phyloP scores from a whole-genome alignment of 176 grass and related monocot genomes.

The Raddia guianensis region DNA sequence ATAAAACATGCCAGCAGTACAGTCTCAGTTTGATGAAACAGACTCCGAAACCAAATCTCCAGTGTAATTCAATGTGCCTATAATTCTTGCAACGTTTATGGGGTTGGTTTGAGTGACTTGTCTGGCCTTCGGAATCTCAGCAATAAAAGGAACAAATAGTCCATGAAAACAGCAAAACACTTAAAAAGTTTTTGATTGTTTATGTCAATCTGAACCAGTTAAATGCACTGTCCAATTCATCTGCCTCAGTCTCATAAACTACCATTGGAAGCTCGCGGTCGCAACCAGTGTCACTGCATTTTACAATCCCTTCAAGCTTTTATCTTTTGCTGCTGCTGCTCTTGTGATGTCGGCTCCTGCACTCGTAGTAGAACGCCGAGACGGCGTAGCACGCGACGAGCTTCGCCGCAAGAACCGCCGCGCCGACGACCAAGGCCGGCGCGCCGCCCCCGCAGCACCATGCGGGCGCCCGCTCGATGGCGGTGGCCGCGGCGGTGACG shows the following conservation, averaged over 20 bases:
- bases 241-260: neutral
- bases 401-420: constrained; percentile 19
- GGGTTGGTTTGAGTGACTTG: neutral
- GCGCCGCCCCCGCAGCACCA: constrained; percentile 18
- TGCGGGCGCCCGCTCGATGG: constrained; percentile 22
- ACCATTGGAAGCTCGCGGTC: neutral
- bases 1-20: neutral
- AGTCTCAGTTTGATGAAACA: too few relatives aligned
- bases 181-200: neutral
- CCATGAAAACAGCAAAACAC: neutral
- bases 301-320: neutral
- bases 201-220: constrained; percentile 4
- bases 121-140: neutral
- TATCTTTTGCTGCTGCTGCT: neutral
- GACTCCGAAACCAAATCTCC: too few relatives aligned
- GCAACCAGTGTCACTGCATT: neutral
- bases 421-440: neutral
- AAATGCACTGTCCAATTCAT: neutral
- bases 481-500: neutral
- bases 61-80: neutral
- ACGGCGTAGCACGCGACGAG: constrained; percentile 28
- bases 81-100: neutral
- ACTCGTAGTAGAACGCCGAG: constrained; percentile 52
- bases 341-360: constrained; percentile 13
- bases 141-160: neutral